These are phyloP conservation scores for Quercus rubra DNA, from an alignment of 306 rosid species.

Conservation along the genomic window DNA sequence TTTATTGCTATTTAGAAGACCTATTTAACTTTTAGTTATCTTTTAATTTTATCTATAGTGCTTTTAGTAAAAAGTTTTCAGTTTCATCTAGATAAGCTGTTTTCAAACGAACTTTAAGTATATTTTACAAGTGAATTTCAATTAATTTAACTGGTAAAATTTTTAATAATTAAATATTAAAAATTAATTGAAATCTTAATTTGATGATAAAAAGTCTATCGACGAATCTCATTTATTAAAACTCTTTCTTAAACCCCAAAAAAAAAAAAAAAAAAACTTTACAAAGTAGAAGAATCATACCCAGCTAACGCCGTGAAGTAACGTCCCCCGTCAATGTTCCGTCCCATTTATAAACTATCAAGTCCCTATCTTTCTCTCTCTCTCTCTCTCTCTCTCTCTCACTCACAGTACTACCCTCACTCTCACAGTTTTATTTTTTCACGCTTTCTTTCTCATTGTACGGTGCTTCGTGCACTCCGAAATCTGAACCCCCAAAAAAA, in stretches of 20 bases:
- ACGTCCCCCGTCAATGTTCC: background rate
- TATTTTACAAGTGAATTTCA: accelerated
- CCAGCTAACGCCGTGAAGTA: background rate
- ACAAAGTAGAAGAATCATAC: background rate
- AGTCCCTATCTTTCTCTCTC: too few species aligned
- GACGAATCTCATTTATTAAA: too few species aligned
- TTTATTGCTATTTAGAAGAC: accelerated
- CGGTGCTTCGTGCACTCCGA: conserved; percentile 7
- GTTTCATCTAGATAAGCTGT: accelerated
- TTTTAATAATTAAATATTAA: too few species aligned
- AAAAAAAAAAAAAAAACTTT: too few species aligned
- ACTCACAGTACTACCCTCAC: background rate
- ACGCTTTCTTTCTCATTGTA: background rate
- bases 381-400: background rate
- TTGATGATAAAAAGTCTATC: too few species aligned
- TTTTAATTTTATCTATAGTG: too few species aligned
- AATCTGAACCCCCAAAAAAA: background rate
- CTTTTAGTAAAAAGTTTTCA: accelerated
- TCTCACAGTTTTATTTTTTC: background rate
- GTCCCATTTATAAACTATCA: background rate
- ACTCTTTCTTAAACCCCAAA: too few species aligned
- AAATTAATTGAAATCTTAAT: too few species aligned
- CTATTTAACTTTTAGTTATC: accelerated
- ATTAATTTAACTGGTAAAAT: accelerated
- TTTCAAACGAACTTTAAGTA: too few species aligned